phyloP scores from a whole-genome alignment of 208 protist species.

The Acanthamoeba culbertsoni region DNA sequence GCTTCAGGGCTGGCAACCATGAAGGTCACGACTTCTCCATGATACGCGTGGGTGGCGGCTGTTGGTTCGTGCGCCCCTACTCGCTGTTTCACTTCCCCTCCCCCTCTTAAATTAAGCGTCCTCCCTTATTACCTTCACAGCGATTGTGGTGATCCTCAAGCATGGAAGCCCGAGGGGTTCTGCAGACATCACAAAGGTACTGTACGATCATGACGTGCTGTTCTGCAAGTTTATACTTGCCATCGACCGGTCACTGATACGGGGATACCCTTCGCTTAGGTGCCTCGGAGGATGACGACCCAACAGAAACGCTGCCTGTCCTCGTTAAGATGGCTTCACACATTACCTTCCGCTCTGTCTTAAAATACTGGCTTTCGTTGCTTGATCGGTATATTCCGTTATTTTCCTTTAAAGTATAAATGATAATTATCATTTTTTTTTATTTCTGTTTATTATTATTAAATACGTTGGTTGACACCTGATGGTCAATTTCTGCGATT shows the following conservation, averaged over 20 bases:
- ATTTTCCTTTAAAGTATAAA: no score
- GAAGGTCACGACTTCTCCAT: constrained; percentile 14
- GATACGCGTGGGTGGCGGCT: background rate
- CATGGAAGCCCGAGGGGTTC: constrained; percentile 13
- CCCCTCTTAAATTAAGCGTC: no score
- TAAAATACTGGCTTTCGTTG: background rate
- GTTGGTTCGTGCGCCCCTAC: background rate
- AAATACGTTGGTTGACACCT: background rate
- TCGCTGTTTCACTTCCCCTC: background rate
- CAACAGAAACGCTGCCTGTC: background rate
- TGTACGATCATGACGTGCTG: no score
- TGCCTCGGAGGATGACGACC: constrained; percentile 46
- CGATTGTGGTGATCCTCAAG: constrained; percentile 28
- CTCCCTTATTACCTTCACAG: background rate
- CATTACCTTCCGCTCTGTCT: background rate
- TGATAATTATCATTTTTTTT: background rate
- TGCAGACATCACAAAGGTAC: constrained; percentile 30
- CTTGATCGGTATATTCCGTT: background rate
- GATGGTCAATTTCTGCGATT: background rate
- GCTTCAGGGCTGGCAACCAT: constrained; percentile 22
- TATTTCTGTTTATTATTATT: background rate
- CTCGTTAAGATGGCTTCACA: constrained; percentile 19
- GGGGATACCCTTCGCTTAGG: no score
- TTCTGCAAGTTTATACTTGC: no score
- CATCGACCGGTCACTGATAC: no score